These are phyloP conservation scores for Fusarium sp. DNA, from an alignment of 2,329 filamentous ascomycete genomes.

Conservation along the genomic window DNA sequence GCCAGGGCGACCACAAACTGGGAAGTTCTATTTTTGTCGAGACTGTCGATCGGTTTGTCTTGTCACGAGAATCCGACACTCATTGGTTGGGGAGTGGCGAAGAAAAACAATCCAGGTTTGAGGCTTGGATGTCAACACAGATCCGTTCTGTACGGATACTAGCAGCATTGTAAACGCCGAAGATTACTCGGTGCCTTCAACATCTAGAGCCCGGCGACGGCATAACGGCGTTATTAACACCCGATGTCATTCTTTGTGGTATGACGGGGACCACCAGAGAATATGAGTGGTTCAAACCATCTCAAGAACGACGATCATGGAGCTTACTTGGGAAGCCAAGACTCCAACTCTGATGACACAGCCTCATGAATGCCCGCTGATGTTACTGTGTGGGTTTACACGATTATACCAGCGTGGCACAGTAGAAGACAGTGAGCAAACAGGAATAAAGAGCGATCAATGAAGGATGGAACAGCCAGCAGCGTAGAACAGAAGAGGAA, in stretches of 20 bases:
- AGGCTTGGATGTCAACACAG: constrained; percentile 9
- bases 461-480: neutral
- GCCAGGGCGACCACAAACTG: neutral
- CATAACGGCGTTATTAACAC: constrained; percentile 19
- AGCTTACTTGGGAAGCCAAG: constrained; percentile 32
- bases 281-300: constrained; percentile 4
- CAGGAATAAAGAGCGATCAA: neutral
- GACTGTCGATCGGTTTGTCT: constrained; percentile 13
- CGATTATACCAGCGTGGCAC: constrained; percentile 17
- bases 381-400: constrained; percentile 23
- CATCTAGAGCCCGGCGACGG: neutral
- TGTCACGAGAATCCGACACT: neutral
- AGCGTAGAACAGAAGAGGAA: neutral
- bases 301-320: constrained; percentile 15
- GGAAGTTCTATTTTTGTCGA: constrained; percentile 36
- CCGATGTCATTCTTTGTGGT: constrained; percentile 1
- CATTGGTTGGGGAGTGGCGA: constrained; percentile 27
- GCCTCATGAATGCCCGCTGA: constrained; percentile 10
- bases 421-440: constrained; percentile 3
- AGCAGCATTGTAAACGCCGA: constrained; percentile 8
- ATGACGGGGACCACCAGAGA: neutral
- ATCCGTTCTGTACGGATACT: neutral
- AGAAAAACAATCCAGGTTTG: constrained; percentile 20
- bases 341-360: constrained; percentile 27
- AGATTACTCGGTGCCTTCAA: constrained; percentile 2